phyloP scores from a whole-genome alignment of 2,329 filamentous ascomycete genomes.

The Nothophoma quercina region DNA sequence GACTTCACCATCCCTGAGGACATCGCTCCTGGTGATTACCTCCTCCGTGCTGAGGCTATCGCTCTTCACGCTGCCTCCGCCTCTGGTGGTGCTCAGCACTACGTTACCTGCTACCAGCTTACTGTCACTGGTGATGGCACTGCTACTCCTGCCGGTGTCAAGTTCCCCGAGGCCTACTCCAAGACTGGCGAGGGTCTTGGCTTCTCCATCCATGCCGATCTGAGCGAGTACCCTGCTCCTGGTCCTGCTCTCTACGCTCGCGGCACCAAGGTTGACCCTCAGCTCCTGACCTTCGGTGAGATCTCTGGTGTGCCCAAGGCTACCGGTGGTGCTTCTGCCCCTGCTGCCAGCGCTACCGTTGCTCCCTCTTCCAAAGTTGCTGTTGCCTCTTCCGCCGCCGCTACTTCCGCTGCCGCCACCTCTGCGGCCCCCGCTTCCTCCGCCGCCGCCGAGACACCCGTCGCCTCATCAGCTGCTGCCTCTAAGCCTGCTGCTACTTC shows the following conservation, averaged over 20 bases:
- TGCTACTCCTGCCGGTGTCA: constrained; percentile 52
- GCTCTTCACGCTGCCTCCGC: constrained; percentile 53
- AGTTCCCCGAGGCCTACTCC: constrained; percentile 56
- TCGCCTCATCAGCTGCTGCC: not conserved
- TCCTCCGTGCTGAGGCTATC: constrained; percentile 56
- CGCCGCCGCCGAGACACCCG: constrained; percentile 2
- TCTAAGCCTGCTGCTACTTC: constrained; percentile 10
- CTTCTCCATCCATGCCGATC: constrained; percentile 52
- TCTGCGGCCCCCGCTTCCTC: constrained; percentile 10
- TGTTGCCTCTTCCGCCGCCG: constrained; percentile 5
- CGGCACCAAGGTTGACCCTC: constrained; percentile 33
- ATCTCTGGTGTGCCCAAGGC: constrained; percentile 32
- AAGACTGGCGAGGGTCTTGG: constrained; percentile 52
- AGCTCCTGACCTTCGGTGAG: constrained; percentile 36
- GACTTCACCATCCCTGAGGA: constrained; percentile 49
- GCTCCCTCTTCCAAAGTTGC: constrained; percentile 16
- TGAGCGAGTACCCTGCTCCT: constrained; percentile 52
- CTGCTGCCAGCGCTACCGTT: constrained; percentile 24
- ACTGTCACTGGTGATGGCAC: constrained; percentile 48
- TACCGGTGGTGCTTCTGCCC: constrained; percentile 27
- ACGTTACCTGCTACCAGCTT: constrained; percentile 56
- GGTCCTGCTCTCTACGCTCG: constrained; percentile 47
- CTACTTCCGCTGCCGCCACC: constrained; percentile 15
- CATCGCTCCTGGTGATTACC: constrained; percentile 54
- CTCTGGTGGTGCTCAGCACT: constrained; percentile 55